phyloP scores from a whole-genome alignment of 2,329 filamentous ascomycete species.

The Aspergillus carbonarius region DNA sequence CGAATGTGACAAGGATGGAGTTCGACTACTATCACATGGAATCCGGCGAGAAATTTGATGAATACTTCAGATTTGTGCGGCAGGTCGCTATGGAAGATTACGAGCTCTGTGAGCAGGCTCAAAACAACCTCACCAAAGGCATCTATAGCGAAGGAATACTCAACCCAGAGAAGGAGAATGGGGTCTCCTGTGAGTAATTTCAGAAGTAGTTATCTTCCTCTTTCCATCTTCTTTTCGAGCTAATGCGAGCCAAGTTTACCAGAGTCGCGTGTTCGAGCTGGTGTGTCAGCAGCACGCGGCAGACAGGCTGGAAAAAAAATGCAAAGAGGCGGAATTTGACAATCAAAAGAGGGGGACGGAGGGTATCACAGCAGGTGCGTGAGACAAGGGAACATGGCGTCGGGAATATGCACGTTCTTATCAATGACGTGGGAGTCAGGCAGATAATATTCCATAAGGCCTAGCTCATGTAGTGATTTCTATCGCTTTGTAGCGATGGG shows the following conservation, averaged over 20 bases:
- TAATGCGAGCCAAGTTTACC: constrained; percentile 40
- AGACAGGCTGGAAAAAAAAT: constrained; percentile 28
- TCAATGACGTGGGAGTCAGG: not conserved
- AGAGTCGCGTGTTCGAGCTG: constrained; percentile 48
- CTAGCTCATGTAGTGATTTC: not conserved
- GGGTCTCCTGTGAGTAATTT: constrained; percentile 49
- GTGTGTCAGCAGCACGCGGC: constrained; percentile 44
- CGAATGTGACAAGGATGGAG: constrained; percentile 55
- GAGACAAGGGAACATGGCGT: not conserved
- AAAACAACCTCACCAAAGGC: constrained; percentile 54
- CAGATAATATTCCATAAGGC: not conserved
- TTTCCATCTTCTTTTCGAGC: not conserved
- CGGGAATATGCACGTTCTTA: not conserved
- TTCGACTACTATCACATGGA: constrained; percentile 59
- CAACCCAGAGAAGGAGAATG: constrained; percentile 57
- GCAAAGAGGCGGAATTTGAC: constrained; percentile 6
- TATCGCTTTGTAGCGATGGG: not conserved
- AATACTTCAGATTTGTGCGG: constrained; percentile 57
- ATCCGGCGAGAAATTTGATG: constrained; percentile 54
- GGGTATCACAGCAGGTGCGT: constrained; percentile 4
- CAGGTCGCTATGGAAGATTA: constrained; percentile 59
- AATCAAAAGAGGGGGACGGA: constrained; percentile 1
- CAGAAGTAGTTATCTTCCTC: not conserved
- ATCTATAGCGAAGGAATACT: constrained; percentile 57
- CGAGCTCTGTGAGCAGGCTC: constrained; percentile 58